Evolutionary conservation across 768 basidiomycete species (phyloP), one percentile per base, ranked within the genome.

Genomic region (Pisolithus orientalis): DNA sequence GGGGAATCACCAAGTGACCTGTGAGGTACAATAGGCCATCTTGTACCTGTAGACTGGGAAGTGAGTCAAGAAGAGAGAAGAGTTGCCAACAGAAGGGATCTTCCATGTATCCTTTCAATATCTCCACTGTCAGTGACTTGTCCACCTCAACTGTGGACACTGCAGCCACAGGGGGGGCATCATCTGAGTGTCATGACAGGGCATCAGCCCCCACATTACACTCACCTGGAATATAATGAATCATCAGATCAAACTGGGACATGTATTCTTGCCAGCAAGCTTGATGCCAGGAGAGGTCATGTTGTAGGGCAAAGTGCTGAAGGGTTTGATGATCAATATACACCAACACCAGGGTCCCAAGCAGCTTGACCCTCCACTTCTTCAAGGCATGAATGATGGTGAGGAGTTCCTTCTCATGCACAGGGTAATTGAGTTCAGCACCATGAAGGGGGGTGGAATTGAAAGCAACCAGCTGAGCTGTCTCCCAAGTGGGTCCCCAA

Each of bases 241-340:
- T 54, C 0, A 28, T 11, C 6, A 51, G n/a, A 39, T 77, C 67
- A 51, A 74, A 79, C 16, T 70, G 58, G 0, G 57, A 50, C 0
- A 80, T 53, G 21, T 69, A 67, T 51, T 76, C 66, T 4, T 70
- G 34, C 77, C 76, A 77, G 0, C 67, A 55, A 0, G 65, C 65
- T 32, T 75, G 59, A 0, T 37, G 5, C 0, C 17, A 32, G 0
- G 54, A 58, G 0, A 60, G 24, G 5, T 52, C 45, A 0, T 9
- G 3, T 31, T 60, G 53, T 0, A 40, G 28, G 0, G 5, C 0
- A 24, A 55, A 60, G 6, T 53, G 52, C 10, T 52, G 48, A 0
- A 70, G 50, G 0, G 67, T 66, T 0, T 51, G 44, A 38, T 72
- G 71, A 37, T 71, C 68, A 7, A 67, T 68, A 39, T 50, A 66